A percentile compares a stretch with the other conserved stretches of the same genome.
phyloP scores from a whole-genome alignment of 306 rosid species.

The Elaeagnus macrophylla region DNA sequence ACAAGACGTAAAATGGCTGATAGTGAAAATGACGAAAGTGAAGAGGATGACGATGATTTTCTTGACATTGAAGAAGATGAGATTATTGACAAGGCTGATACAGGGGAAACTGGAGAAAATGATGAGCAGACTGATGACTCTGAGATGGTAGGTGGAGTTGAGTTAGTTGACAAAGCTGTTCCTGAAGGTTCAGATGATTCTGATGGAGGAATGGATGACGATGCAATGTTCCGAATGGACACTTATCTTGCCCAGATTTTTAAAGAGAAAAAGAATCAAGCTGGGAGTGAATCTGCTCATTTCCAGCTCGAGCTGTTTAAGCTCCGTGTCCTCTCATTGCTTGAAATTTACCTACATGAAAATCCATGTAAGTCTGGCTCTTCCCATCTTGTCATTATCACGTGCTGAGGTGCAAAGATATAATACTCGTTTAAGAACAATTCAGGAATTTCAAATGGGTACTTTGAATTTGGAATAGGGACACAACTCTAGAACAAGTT shows the following conservation, averaged over 20 bases:
- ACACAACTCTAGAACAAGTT: too few relatives aligned
- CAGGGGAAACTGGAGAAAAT: slow-evolving; percentile 65
- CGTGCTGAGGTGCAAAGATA: neutral
- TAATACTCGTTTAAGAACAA: too few relatives aligned
- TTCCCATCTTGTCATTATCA: neutral
- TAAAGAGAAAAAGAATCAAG: slow-evolving; percentile 66
- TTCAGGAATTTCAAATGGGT: too few relatives aligned
- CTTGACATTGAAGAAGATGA: slow-evolving; percentile 70
- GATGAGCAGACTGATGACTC: slow-evolving; percentile 83
- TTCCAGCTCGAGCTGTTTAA: slow-evolving; percentile 85
- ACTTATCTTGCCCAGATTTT: slow-evolving; percentile 72
- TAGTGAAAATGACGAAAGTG: slow-evolving; percentile 41
- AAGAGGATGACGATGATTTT: slow-evolving; percentile 52
- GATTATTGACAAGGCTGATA: slow-evolving; percentile 65
- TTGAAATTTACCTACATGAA: slow-evolving; percentile 90
- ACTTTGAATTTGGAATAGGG: too few relatives aligned
- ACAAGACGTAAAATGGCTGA: slow-evolving; percentile 63
- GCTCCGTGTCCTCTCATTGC: slow-evolving; percentile 77
- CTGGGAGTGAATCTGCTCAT: slow-evolving; percentile 78
- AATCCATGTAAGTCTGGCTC: slow-evolving; percentile 55
- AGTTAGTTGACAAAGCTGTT: slow-evolving; percentile 35
- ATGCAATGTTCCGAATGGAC: slow-evolving; percentile 92
- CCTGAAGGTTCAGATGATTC: slow-evolving; percentile 76
- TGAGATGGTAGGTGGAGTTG: slow-evolving; percentile 52
- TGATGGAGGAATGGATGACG: slow-evolving; percentile 97